Base-by-base conservation (phyloP, 2,329 filamentous ascomycete species). In the Botrytis deweyae region DNA sequence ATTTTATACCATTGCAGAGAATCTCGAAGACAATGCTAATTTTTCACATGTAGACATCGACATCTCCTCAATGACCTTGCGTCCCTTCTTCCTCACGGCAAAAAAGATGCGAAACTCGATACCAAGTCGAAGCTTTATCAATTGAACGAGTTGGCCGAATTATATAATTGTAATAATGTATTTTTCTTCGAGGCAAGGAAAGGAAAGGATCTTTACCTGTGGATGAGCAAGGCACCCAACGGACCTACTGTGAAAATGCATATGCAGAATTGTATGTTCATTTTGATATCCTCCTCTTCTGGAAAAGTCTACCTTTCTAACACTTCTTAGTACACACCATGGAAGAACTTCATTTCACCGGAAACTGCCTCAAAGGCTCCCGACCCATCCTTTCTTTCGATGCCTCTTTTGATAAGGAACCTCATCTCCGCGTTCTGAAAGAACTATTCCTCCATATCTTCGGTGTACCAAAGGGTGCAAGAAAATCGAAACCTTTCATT, bases 141-240 rank as follows among this genome's bases (percentile, higher is more conserved):
- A 81, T 88, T 97, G 70, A 96, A 96, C 84, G 93, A 95, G 80
- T 80, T 85, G 59, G 81, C 85, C 79, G 89, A 91, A 77, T 87
- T 97, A 44, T 96, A 97, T 86, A 97, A 96, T 82, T 97, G 93
- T 88, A 97, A 97, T 85, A 95, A 97, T 82, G 89, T 96, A 73
- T 88, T 98, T 76, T 99, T 97, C 85, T 97, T 98, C 82, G 95
- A 99, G 85, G 95, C 95, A 64, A 88, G 95, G 75, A 99, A 98
- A 84, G 93, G 92, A 74, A 92, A 97, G 84, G 96, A 98, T 86
- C 86, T 98, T 33, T 99, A 98, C 83, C 86, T 97, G 76, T 98
- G 94, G 94, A 89, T 98, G 80, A 91, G 92, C 83, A 97, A 97
- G 81, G 92, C 94, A 2, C 96, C 95, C 80, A 86, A 88, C 74